These are phyloP conservation scores for Diaporthe aspalathi DNA, from an alignment of 2,329 filamentous ascomycete genomes.

Conservation along the genomic window DNA sequence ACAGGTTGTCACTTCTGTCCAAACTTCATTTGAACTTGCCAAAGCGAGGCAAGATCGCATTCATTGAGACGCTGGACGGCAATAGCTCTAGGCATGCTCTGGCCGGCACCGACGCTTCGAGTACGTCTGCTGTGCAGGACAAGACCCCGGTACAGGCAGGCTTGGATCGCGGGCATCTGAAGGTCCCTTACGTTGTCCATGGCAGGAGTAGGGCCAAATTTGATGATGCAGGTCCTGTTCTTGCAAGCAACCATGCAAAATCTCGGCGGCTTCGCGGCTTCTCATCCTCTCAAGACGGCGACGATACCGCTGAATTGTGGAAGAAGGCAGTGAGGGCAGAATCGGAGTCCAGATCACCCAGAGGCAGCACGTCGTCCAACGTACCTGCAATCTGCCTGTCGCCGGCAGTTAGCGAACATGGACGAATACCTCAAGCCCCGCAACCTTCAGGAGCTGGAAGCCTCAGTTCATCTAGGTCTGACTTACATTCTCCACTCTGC, in stretches of 20 bases:
- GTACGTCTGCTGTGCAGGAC: not conserved
- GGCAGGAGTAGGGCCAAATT: not conserved
- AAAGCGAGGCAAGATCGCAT: slow-evolving; percentile 42
- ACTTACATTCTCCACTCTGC: slow-evolving; percentile 28
- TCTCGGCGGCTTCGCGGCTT: slow-evolving; percentile 32
- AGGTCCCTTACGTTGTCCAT: slow-evolving; percentile 10
- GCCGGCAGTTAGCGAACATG: not conserved
- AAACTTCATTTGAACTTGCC: slow-evolving; percentile 52
- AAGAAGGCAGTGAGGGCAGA: slow-evolving; percentile 40
- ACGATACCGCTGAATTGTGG: slow-evolving; percentile 38
- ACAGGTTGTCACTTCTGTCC: slow-evolving; percentile 48
- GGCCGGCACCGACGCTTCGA: not conserved
- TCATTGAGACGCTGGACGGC: slow-evolving; percentile 41
- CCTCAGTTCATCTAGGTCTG: slow-evolving; percentile 13
- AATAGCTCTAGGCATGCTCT: not conserved
- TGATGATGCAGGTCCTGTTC: not conserved
- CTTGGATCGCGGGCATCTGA: slow-evolving; percentile 13
- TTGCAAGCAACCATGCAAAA: not conserved
- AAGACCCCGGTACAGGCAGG: not conserved
- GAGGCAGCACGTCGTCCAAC: slow-evolving; percentile 31
- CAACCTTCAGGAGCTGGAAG: slow-evolving; percentile 21
- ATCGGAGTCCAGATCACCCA: slow-evolving; percentile 32
- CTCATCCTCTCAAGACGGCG: slow-evolving; percentile 36
- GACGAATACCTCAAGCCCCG: not conserved
- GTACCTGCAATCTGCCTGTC: not conserved